Evolutionary conservation across 371 early-diverging fungal species (phyloP).

Genomic region (Mucor piriformis): DNA sequence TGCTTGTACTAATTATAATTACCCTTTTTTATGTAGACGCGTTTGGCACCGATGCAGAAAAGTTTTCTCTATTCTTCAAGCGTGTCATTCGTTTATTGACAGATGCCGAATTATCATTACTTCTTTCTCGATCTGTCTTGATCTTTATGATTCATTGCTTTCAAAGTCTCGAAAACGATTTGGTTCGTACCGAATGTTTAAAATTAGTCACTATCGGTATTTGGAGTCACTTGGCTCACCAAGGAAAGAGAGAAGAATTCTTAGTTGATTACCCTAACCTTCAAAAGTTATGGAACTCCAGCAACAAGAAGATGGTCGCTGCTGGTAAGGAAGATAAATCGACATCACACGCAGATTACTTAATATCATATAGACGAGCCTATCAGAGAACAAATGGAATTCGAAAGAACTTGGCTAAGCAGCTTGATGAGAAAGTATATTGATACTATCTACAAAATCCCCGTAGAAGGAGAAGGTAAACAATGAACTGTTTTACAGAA

Average conservation of each 20-base stretch:
- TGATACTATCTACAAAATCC: conserved; percentile 55
- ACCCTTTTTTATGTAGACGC: conserved; percentile 35
- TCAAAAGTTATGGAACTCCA: conserved; percentile 67
- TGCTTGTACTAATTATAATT: not conserved
- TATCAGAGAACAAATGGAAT: conserved; percentile 50
- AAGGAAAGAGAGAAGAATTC: conserved; percentile 53
- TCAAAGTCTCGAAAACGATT: conserved; percentile 76
- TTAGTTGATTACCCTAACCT: conserved; percentile 63
- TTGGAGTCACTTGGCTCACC: conserved; percentile 71
- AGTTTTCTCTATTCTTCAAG: conserved; percentile 64
- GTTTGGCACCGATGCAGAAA: conserved; percentile 49
- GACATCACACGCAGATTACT: conserved; percentile 3
- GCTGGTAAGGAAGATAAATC: conserved; percentile 35
- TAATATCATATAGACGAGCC: conserved; percentile 39
- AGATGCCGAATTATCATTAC: conserved; percentile 33
- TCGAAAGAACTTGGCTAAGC: conserved; percentile 65
- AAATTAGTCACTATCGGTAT: conserved; percentile 71
- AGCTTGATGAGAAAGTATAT: conserved; percentile 59
- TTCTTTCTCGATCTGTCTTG: conserved; percentile 54
- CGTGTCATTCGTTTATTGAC: conserved; percentile 52
- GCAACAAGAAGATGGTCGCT: conserved; percentile 53
- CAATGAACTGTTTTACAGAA: too few species aligned
- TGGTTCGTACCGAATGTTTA: conserved; percentile 77
- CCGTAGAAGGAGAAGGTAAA: conserved; percentile 52
- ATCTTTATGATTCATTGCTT: conserved; percentile 79